Percentiles rank a stretch among this genome's conserved stretches.
These are phyloP conservation scores for Zasmidium cellare DNA, from an alignment of 2,329 filamentous ascomycete species.

Conservation along the genomic window DNA sequence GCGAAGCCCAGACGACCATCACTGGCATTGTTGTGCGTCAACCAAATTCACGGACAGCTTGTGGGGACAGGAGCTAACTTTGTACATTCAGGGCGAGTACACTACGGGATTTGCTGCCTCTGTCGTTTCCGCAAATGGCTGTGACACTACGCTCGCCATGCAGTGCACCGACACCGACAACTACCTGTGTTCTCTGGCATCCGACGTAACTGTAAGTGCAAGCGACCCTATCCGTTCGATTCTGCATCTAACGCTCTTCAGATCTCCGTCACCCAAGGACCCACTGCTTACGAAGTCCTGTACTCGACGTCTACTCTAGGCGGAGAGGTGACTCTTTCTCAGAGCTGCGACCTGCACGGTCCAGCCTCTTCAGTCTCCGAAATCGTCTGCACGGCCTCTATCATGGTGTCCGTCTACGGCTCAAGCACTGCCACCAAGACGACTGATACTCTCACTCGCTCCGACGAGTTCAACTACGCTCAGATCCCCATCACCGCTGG, in stretches of 20 bases:
- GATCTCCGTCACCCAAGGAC: slow-evolving; percentile 15
- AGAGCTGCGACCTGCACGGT: slow-evolving; percentile 7
- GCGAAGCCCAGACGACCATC: slow-evolving; percentile 6
- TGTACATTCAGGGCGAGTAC: background rate
- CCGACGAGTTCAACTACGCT: slow-evolving; percentile 13
- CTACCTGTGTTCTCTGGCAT: background rate
- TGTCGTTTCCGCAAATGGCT: slow-evolving; percentile 15
- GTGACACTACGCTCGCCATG: slow-evolving; percentile 17
- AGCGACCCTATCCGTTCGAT: background rate
- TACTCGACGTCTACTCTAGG: slow-evolving; percentile 3
- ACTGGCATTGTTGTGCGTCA: slow-evolving; percentile 11
- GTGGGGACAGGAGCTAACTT: background rate
- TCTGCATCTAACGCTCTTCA: background rate
- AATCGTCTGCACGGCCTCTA: slow-evolving; percentile 1
- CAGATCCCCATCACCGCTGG: slow-evolving; percentile 20
- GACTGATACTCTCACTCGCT: slow-evolving; percentile 4
- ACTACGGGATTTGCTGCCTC: slow-evolving; percentile 7
- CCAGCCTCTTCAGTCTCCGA: slow-evolving; percentile 2
- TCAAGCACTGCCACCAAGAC: background rate
- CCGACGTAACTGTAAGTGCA: background rate
- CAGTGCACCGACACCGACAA: slow-evolving; percentile 9
- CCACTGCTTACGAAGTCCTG: slow-evolving; percentile 8
- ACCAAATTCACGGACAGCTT: background rate
- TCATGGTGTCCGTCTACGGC: slow-evolving; percentile 1
- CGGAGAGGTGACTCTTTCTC: background rate